Base-by-base conservation (phyloP, 2,329 filamentous ascomycete species). In the Orbilia oligospora region DNA sequence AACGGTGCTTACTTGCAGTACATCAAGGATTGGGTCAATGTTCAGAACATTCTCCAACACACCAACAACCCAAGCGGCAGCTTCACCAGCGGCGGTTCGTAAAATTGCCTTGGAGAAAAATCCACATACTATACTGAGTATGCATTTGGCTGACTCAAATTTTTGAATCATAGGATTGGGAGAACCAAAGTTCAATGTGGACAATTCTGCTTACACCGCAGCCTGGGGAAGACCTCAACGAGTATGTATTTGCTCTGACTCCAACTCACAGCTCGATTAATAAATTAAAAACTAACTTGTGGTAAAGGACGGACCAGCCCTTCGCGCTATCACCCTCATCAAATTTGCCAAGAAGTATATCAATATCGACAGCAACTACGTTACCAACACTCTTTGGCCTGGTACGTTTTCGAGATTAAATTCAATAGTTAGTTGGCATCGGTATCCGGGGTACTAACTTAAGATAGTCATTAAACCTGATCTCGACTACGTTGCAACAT, bases 261-360 rank as follows among this genome's bases (percentile, higher is more conserved):
- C 2, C n/a, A 12, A 22, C 2, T 30, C 33, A 4, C 33, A 9
- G 22, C 10, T 38, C 14, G 5, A 22, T 55, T 18, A 4, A n/a
- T 22, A 27, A 38, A 44, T 5, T 18, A 51, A 3, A 18, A 41
- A 53, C 36, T 75, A 65, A 71, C 41, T 30, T 51, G 12, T 64
- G 24, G n/a, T 22, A 49, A 22, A 75, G 71, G 71, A 86, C 72
- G 85, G 85, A 0, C 85, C 85, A 9, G 85, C 85, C 16, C 82
- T 86, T 14, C 83, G 85, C n/a, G 84, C 85, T n/a, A 81, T 85
- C 46, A 85, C 85, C 5, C 82, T 86, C 36, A 86, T 86, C 73
- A 81, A 82, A 22, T 86, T 85, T 58, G 80, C 86, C 3, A 84
- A 83, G 12, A 83, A 83, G 36, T 85, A 85, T 80, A 86, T 86